Conservation (phyloP, 768 basidiomycete species). For the Leccinum aurantiacum region DNA sequence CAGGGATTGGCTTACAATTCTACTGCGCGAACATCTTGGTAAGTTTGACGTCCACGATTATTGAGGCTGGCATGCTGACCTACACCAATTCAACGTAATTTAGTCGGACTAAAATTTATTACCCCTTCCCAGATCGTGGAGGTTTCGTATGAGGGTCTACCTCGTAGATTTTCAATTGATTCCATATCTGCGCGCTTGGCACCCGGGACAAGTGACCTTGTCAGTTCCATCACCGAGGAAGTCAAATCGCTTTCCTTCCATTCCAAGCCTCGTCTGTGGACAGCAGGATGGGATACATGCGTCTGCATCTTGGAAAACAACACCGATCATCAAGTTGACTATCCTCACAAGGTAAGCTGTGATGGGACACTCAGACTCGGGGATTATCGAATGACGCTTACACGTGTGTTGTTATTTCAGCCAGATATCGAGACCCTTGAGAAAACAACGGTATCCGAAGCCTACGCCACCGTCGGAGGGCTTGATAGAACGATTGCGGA, state of each 20-base stretch:
- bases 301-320: slow-evolving; percentile 43
- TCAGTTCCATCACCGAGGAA: slow-evolving; percentile 38
- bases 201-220: slow-evolving; percentile 18
- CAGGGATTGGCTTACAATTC: slow-evolving; percentile 66
- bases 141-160: slow-evolving; percentile 59
- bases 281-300: slow-evolving; percentile 65
- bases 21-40: slow-evolving; percentile 72
- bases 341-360: slow-evolving; percentile 35
- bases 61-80: slow-evolving; percentile 6
- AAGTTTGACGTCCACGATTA: slow-evolving; percentile 17
- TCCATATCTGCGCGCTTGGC: slow-evolving; percentile 39
- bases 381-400: slow-evolving; percentile 10
- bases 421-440: slow-evolving; percentile 48
- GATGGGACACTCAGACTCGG: slow-evolving; percentile 10
- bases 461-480: slow-evolving; percentile 87
- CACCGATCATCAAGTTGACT: slow-evolving; percentile 24
- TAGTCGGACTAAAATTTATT: slow-evolving; percentile 75
- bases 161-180: slow-evolving; percentile 56
- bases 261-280: slow-evolving; percentile 50
- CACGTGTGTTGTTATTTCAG: slow-evolving; percentile 30
- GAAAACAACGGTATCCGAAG: slow-evolving; percentile 45
- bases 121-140: slow-evolving; percentile 60
- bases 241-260: slow-evolving; percentile 48
- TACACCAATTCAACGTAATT: slow-evolving; percentile 5
- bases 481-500: slow-evolving; percentile 83